Conservation (phyloP, 2,329 filamentous ascomycete species). For the Monosporascus sp. region DNA sequence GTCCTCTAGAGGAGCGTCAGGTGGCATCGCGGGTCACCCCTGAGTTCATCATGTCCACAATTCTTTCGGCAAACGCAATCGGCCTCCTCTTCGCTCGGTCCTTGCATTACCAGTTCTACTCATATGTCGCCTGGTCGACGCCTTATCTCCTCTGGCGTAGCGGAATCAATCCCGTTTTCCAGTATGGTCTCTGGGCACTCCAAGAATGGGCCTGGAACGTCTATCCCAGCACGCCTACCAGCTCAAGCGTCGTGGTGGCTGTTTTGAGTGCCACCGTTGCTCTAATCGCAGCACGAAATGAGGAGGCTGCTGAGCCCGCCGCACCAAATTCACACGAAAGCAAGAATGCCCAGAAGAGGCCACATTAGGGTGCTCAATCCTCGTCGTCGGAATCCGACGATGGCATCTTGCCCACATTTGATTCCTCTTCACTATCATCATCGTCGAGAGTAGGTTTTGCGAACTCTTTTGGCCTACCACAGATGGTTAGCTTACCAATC, state of each 20-base stretch:
- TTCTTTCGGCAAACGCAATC: slow-evolving; percentile 70
- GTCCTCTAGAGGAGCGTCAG: slow-evolving; percentile 45
- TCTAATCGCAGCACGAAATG: slow-evolving; percentile 44
- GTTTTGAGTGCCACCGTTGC: slow-evolving; percentile 63
- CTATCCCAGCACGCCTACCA: slow-evolving; percentile 66
- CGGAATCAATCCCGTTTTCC: slow-evolving; percentile 59
- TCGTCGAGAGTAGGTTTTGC: slow-evolving; percentile 53
- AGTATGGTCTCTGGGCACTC: slow-evolving; percentile 64
- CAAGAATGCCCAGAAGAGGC: slow-evolving; percentile 15
- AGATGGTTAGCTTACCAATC: slow-evolving; percentile 14
- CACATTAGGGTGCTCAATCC: slow-evolving; percentile 15
- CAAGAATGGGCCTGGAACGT: slow-evolving; percentile 96
- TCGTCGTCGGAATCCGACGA: slow-evolving; percentile 75
- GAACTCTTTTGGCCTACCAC: slow-evolving; percentile 71
- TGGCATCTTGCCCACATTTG: slow-evolving; percentile 78
- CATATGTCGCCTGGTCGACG: slow-evolving; percentile 83
- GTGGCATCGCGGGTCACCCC: slow-evolving; percentile 58
- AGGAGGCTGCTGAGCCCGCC: slow-evolving; percentile 15
- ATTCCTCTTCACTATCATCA: slow-evolving; percentile 68
- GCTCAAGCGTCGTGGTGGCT: slow-evolving; percentile 60
- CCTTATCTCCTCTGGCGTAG: slow-evolving; percentile 82
- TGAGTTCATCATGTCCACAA: slow-evolving; percentile 67
- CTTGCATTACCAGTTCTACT: slow-evolving; percentile 93
- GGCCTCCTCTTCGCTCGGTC: slow-evolving; percentile 83
- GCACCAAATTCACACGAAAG: slow-evolving; percentile 9